Conservation (phyloP, 768 basidiomycete species). For the Phaeolepiota aurea region DNA sequence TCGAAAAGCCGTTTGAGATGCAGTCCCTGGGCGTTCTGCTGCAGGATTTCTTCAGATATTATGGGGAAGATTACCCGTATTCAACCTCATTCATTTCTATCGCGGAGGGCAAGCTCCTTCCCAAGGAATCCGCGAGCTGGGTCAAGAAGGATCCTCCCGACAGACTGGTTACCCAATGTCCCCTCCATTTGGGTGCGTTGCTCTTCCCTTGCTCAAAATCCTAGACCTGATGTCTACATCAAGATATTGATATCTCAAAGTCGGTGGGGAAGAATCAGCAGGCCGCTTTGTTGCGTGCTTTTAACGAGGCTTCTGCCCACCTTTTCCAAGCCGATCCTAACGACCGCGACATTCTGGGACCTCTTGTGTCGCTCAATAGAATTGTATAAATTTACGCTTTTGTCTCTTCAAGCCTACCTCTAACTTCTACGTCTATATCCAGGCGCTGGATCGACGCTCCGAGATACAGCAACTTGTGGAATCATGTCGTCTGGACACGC, state of each 20-base stretch:
- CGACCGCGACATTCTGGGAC: conserved; percentile 14
- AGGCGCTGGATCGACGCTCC: conserved; percentile 7
- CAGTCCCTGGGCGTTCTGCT: conserved; percentile 50
- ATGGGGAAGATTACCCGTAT: conserved; percentile 40
- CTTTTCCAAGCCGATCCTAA: conserved; percentile 12
- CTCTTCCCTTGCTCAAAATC: neutral
- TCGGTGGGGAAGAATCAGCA: conserved; percentile 18
- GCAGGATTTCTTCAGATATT: conserved; percentile 59
- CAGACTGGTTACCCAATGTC: conserved; percentile 30
- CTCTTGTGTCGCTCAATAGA: conserved; percentile 15
- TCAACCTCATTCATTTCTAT: conserved; percentile 30
- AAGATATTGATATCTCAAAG: conserved; percentile 33
- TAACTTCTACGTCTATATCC: neutral
- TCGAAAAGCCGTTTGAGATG: conserved; percentile 37
- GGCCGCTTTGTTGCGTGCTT: conserved; percentile 20
- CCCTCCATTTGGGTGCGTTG: conserved; percentile 28
- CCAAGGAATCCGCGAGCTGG: conserved; percentile 26
- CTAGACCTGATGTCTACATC: neutral
- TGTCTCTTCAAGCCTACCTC: neutral
- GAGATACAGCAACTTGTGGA: conserved; percentile 3
- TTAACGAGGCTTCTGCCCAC: conserved; percentile 21
- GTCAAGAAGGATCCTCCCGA: conserved; percentile 14
- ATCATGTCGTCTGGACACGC: neutral
- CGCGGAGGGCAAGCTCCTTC: conserved; percentile 20
- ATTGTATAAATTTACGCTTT: conserved; percentile 1